phyloP scores from a whole-genome alignment of 208 protist species.

The Crithidia bombi region DNA sequence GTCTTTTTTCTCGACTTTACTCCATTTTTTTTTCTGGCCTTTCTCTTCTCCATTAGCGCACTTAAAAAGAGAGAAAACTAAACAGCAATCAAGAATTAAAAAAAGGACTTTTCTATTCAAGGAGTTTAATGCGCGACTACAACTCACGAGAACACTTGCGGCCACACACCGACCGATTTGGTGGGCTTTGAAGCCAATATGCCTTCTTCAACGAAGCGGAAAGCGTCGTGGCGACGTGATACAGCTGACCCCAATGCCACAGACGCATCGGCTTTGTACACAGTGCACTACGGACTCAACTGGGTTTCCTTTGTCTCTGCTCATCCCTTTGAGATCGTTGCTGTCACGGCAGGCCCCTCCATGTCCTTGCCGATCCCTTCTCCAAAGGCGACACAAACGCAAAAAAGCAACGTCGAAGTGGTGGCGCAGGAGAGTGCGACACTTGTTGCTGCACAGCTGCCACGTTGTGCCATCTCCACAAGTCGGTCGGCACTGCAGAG shows the following conservation, averaged over 20 bases:
- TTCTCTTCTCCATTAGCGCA: no score
- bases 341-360: not conserved
- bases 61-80: no score
- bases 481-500: not conserved
- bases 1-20: no score
- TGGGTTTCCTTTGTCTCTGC: slow-evolving; percentile 18
- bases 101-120: no score
- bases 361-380: not conserved
- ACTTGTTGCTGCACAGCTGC: slow-evolving; percentile 15
- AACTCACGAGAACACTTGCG: no score
- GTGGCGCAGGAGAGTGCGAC: not conserved
- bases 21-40: no score
- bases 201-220: not conserved
- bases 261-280: not conserved
- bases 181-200: no score
- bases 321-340: slow-evolving; percentile 13
- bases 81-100: no score
- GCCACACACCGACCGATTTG: no score
- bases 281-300: slow-evolving; percentile 16
- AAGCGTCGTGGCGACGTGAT: not conserved
- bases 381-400: not conserved
- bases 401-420: not conserved
- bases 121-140: no score
- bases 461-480: not conserved
- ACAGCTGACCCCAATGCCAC: not conserved